Percentiles rank a stretch among this genome's conserved stretches.
phyloP scores from a whole-genome alignment of 805 yeast genomes.

The Millerozyma acaciae region DNA sequence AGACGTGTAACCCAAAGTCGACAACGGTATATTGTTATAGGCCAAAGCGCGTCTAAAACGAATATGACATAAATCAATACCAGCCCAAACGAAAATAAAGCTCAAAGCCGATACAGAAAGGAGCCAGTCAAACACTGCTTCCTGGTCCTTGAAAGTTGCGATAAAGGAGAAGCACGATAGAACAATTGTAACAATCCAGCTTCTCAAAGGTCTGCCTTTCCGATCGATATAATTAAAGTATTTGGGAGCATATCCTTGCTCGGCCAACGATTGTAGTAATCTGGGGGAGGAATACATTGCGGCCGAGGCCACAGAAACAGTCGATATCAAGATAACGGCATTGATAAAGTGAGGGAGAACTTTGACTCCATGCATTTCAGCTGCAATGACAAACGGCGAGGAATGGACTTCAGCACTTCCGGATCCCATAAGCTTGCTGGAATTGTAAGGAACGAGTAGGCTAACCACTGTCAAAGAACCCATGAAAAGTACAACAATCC shows the following conservation, averaged over 20 bases:
- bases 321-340: slow-evolving; percentile 37
- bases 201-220: slow-evolving; percentile 37
- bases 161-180: slow-evolving; percentile 36
- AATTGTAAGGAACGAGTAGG: slow-evolving; percentile 34
- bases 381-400: slow-evolving; percentile 41
- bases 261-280: slow-evolving; percentile 39
- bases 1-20: slow-evolving; percentile 31
- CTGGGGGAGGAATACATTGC: slow-evolving; percentile 41
- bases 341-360: slow-evolving; percentile 40
- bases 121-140: slow-evolving; percentile 39
- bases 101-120: slow-evolving; percentile 40
- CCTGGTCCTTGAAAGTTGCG: slow-evolving; percentile 38
- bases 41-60: slow-evolving; percentile 38
- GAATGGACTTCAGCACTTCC: slow-evolving; percentile 28
- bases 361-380: slow-evolving; percentile 33
- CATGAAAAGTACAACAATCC: slow-evolving; percentile 34
- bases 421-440: slow-evolving; percentile 32
- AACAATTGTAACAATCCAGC: slow-evolving; percentile 29
- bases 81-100: slow-evolving; percentile 40
- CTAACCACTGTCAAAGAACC: slow-evolving; percentile 38
- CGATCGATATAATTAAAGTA: slow-evolving; percentile 38
- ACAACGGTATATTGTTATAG: slow-evolving; percentile 22
- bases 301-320: slow-evolving; percentile 39
- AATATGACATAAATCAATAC: slow-evolving; percentile 37
- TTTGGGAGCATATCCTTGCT: slow-evolving; percentile 39